Evolutionary conservation across 257 asterid genomes (phyloP).

Genomic region (Capsicum rhomboideum): DNA sequence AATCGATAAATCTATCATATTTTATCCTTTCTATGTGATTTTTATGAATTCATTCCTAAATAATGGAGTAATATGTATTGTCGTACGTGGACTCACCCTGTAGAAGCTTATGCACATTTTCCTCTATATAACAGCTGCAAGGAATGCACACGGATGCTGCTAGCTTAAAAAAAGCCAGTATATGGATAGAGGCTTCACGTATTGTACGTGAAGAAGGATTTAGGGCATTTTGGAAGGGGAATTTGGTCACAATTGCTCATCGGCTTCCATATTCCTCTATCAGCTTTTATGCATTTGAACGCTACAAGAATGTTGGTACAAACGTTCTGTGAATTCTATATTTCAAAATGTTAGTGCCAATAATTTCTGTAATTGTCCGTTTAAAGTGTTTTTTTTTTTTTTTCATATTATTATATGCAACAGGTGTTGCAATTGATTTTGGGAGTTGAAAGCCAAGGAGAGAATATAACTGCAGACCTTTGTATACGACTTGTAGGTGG

Average conservation of each 20-base stretch:
- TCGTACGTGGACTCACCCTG: neutral
- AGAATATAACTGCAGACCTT: constrained; percentile 50
- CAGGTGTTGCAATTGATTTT: constrained; percentile 44
- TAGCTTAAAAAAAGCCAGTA: constrained; percentile 47
- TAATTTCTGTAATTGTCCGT: neutral
- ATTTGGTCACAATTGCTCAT: constrained; percentile 77
- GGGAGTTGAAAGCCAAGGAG: constrained; percentile 57
- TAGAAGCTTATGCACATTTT: neutral
- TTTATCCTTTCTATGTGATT: neutral
- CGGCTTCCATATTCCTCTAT: constrained; percentile 82
- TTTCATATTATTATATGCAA: neutral
- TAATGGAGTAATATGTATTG: neutral
- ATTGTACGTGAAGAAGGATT: constrained; percentile 70
- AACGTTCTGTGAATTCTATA: constrained; percentile 24
- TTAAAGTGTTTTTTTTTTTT: neutral
- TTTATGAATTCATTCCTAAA: neutral
- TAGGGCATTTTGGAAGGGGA: constrained; percentile 86
- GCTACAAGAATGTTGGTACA: constrained; percentile 86
- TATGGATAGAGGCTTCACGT: constrained; percentile 63
- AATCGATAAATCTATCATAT: neutral
- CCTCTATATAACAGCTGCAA: constrained; percentile 37
- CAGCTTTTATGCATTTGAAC: constrained; percentile 76
- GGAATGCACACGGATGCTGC: constrained; percentile 68
- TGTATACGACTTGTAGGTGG: constrained; percentile 72
- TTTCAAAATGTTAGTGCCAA: neutral